Evolutionary conservation across 2,329 filamentous ascomycete genomes (phyloP), one percentile per base, ranked within the genome.

Genomic region (Thielaviopsis ethacetica): DNA sequence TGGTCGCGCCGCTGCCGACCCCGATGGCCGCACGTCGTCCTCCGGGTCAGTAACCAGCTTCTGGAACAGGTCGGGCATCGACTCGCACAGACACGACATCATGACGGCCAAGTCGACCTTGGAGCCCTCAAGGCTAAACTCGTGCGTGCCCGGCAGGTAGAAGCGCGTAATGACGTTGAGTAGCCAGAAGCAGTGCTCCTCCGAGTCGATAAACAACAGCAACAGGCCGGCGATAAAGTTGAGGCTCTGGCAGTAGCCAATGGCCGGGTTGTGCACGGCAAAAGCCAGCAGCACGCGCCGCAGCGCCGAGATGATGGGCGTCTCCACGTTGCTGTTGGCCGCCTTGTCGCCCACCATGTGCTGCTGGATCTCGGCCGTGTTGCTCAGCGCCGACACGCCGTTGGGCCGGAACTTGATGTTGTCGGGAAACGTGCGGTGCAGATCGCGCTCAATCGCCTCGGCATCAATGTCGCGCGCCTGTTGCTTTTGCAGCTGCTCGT

Each of bases 31-130:
- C 56, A 70, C 69, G 55, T 66, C 66, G 64, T 75, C 71, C 64
- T 88, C 84, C 47, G 88, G 76, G 70, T 91, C 86, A 62, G 83
- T 83, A 30, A 88, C 88, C 64, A 97, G 90, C 68, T 94, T 95
- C 59, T 82, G 80, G 85, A 91, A 97, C 13, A 96, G 82, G 2
- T 76, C 76, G 0, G 91, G 91, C 71, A 95, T 83, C 1, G 83
- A 82, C 63, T 95, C 89, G 62, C 86, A 84, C 63, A 97, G 79
- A 57, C 87, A 80, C 56, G 84, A 81, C 91, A 96, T 96, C 59
- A 97, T 78, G 2, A 96, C 91, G 62, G 89, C 90, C 59, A 97
- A 82, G 70, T 97, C 91, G 54, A 95, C 88, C 69, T 95, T 96
- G 59, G 90, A 89, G 3, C 88, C 89, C 70, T 95, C 91, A 7